phyloP scores from a whole-genome alignment of 2,329 filamentous ascomycete species.

The Geosmithia putterillii region DNA sequence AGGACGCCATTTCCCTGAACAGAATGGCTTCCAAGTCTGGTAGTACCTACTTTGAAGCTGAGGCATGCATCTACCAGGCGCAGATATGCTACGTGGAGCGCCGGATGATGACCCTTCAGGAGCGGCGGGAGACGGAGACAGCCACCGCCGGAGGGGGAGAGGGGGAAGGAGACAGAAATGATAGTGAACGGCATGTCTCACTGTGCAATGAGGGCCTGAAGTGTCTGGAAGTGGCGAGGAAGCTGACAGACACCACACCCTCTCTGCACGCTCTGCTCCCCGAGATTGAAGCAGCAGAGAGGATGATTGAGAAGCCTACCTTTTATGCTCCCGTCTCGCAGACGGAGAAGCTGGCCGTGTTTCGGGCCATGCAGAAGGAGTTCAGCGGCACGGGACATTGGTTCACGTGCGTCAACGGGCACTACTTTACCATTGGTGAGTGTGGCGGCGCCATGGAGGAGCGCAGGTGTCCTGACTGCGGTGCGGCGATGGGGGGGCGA shows the following conservation, averaged over 20 bases:
- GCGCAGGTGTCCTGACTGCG: conserved; percentile 52
- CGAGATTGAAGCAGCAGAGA: conserved; percentile 32
- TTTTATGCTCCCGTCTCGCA: conserved; percentile 31
- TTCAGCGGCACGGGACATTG: conserved; percentile 45
- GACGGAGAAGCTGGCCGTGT: conserved; percentile 37
- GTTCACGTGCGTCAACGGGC: conserved; percentile 45
- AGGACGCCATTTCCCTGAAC: conserved; percentile 10
- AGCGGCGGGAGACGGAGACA: not conserved
- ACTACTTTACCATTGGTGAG: conserved; percentile 50
- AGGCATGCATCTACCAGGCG: conserved; percentile 12
- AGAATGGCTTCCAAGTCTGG: conserved; percentile 32
- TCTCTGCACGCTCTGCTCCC: conserved; percentile 20
- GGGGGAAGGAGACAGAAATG: not conserved
- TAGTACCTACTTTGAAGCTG: not conserved
- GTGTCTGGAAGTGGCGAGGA: conserved; percentile 9
- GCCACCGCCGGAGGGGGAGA: not conserved
- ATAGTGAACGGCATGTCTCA: not conserved
- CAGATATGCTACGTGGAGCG: conserved; percentile 28
- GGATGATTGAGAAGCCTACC: conserved; percentile 32
- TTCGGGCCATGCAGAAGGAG: conserved; percentile 36
- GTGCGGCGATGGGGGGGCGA: conserved; percentile 39
- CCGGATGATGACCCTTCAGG: too few relatives aligned
- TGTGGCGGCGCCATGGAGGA: conserved; percentile 54
- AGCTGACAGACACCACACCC: conserved; percentile 6
- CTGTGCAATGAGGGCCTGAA: conserved; percentile 2